Base-by-base conservation (phyloP, 805 yeast species). In the Kurtzmaniella fragi region DNA sequence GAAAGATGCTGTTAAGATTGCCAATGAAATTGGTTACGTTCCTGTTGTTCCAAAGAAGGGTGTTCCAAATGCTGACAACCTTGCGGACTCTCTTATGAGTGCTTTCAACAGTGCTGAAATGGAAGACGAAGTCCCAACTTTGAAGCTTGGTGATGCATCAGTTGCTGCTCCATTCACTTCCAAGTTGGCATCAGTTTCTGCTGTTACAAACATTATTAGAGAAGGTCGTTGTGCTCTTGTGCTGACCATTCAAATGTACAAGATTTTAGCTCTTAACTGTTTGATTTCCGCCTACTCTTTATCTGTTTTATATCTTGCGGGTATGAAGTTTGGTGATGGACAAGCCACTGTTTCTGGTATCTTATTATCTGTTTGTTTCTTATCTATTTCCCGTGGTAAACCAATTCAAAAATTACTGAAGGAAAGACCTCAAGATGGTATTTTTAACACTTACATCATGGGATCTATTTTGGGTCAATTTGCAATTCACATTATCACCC, bases 111-210 rank as follows among this genome's bases (percentile, higher is more conserved):
- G 68, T 29, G 67, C 70, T 46, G 83, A 80, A 48, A 70, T 73
- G 36, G 87, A 77, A n/a, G 86, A 79, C 26, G 97, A 91, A 50
- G 95, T 95, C 0, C 99, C 99, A 42, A 79, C 84, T 34, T 76
- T 93, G 68, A 93, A 93, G 62, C 72, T 93, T 40, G 99, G 99
- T 53, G 99, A 93, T 67, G 99, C 99, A 11, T 90, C 97, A 17
- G 96, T 95, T 54, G 99, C 99, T 40, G 99, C 99, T 27, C 99
- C 99, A 34, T 88, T 93, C 62, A 93, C 99, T 14, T 90, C 98
- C 17, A 93, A 93, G 60, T 76, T 93, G 48, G 79, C 96, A 17
- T 85, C 84, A 55, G 99, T 93, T 26, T 77, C 90, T 40, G 83
- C 99, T 40, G 96, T 93, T 40, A 85, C 95, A 38, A 83, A 89